A percentile compares a stretch with the other conserved stretches of the same genome.
Evolutionary conservation across 768 basidiomycete species (phyloP).

Genomic region (Trametes meyenii): DNA sequence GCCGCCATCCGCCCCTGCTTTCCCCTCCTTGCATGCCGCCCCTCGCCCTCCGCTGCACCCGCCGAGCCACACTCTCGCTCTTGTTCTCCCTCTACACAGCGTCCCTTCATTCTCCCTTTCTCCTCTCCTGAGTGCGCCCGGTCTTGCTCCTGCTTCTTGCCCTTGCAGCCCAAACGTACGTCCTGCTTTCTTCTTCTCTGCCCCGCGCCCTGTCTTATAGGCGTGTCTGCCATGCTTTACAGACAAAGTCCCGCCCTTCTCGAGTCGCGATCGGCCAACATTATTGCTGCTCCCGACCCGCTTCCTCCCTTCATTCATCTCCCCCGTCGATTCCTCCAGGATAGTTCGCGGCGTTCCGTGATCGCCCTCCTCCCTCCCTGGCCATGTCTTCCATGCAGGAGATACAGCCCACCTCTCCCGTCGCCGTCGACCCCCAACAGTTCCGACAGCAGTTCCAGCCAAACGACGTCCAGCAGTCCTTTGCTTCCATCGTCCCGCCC

Average conservation of each 20-base stretch:
- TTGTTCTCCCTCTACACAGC: background rate
- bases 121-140: background rate
- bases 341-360: conserved; percentile 16
- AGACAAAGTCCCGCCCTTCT: background rate
- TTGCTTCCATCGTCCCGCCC: conserved; percentile 21
- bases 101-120: background rate
- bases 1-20: background rate
- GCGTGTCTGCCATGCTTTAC: conserved; percentile 7
- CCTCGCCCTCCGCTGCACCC: background rate
- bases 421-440: conserved; percentile 28
- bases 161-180: conserved; percentile 19
- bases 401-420: conserved; percentile 20
- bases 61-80: conserved; percentile 1
- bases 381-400: conserved; percentile 31
- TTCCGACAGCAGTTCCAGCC: conserved; percentile 27
- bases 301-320: conserved; percentile 21
- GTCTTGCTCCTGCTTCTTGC: background rate
- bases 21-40: background rate
- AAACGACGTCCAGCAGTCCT: conserved; percentile 21
- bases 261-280: conserved; percentile 5
- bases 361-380: conserved; percentile 8
- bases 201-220: conserved; percentile 12
- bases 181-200: background rate
- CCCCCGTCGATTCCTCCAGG: conserved; percentile 9
- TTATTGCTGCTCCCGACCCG: background rate